Evolutionary conservation across 192 early-diverging fungal species (phyloP), one percentile per base, ranked within the genome.

Genomic region (Pilobolus umbonatus): DNA sequence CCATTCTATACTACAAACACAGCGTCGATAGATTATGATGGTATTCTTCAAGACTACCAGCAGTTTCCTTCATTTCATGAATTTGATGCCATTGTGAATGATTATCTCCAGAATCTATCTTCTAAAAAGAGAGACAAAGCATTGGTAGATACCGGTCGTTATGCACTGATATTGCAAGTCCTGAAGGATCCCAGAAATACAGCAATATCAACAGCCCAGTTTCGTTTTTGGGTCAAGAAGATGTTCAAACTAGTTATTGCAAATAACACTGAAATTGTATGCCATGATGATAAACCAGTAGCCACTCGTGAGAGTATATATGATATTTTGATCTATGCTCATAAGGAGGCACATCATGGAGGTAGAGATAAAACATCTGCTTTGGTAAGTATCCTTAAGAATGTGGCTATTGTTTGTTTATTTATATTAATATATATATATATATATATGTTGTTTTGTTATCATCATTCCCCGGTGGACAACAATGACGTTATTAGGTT

Each of bases 211-310:
- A 78, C 76, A 3, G 76, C 76, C 0, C 76, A 78, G 39, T 78
- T 78, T 35, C 65, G 76, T 5, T 78, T 78, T 57, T 78, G 76
- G 76, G 76, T 74, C 9, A 78, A 78, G 30, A 78, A 78, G 17
- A 78, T 78, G 76, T 78, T 78, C 57, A 67, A 74, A 2, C 58
- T 78, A 9, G 35, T 44, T n/a, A 22, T 24, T 3, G 51, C 47
- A 11, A 64, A 65, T 14, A 61, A 64, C 0, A 62, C 54, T 3
- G 73, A 78, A 44, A 48, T 72, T 19, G 73, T 78, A 4, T 72
- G 67, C 31, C 76, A 78, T 52, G 64, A 74, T 7, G 67, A 74
- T 24, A 78, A 78, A 34, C 76, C 76, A 15, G 70, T 78, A 1
- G 76, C 76, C 5, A 78, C 62, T n/a, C 68, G 71, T 26, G 76